Evolutionary conservation across 495 filamentous ascomycete species (phyloP).

Genomic region (Penicillium pancosmium): DNA sequence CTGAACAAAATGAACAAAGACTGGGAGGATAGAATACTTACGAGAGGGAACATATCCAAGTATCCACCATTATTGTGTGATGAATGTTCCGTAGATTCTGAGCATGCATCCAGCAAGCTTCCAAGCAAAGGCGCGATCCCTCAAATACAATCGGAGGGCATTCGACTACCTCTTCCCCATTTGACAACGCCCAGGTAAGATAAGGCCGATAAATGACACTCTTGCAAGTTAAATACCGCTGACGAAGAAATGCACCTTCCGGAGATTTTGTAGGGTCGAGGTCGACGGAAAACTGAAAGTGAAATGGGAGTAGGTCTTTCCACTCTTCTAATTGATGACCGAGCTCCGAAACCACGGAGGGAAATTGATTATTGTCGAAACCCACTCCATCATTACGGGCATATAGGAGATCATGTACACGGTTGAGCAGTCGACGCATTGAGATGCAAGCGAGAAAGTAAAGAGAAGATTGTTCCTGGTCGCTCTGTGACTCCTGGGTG

Average conservation of each 20-base stretch:
- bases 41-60: conserved; percentile 54
- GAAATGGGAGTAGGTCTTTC: conserved; percentile 41
- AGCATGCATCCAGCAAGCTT: conserved; percentile 45
- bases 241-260: conserved; percentile 43
- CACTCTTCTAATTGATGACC: conserved; percentile 48
- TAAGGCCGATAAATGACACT: conserved; percentile 53
- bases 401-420: conserved; percentile 35
- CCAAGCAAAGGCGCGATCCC: conserved; percentile 40
- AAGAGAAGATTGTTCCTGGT: conserved; percentile 30
- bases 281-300: conserved; percentile 40
- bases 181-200: conserved; percentile 44
- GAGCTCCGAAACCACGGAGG: conserved; percentile 42
- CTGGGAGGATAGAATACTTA: conserved; percentile 17
- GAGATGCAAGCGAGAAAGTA: conserved; percentile 42
- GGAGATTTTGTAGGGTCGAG: conserved; percentile 24
- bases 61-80: conserved; percentile 49
- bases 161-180: conserved; percentile 14
- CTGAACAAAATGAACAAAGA: conserved; percentile 2
- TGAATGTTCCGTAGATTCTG: conserved; percentile 39
- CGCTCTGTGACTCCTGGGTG: conserved; percentile 19
- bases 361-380: conserved; percentile 41
- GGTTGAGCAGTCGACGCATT: conserved; percentile 40
- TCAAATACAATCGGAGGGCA: conserved; percentile 29
- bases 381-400: conserved; percentile 27
- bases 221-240: conserved; percentile 49